These are phyloP conservation scores for Teunomyces pallodes DNA, from an alignment of 805 yeast species.

Conservation along the genomic window DNA sequence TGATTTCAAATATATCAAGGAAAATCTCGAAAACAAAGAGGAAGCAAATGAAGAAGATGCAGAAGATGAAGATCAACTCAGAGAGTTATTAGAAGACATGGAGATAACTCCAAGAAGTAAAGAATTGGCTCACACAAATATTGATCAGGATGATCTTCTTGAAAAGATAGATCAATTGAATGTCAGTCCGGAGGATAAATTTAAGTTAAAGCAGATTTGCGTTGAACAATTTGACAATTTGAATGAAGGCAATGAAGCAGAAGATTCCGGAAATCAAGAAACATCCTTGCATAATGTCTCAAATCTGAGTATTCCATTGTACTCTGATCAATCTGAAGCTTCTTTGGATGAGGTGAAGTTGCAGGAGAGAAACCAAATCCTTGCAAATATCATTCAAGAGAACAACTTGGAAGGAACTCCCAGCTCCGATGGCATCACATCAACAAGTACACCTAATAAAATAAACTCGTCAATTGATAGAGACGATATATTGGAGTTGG, in stretches of 20 bases:
- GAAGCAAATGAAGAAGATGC: neutral
- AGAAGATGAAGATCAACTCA: slow-evolving; percentile 18
- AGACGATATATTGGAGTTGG: slow-evolving; percentile 51
- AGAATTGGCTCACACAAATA: neutral
- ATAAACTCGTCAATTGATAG: slow-evolving; percentile 31
- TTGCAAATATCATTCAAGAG: slow-evolving; percentile 15
- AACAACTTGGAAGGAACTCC: slow-evolving; percentile 7
- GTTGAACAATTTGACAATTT: slow-evolving; percentile 16
- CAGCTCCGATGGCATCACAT: slow-evolving; percentile 1
- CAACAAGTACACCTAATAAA: slow-evolving; percentile 10
- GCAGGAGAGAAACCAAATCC: slow-evolving; percentile 8
- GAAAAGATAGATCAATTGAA: slow-evolving; percentile 25
- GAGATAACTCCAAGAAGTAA: slow-evolving; percentile 19
- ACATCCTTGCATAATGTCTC: neutral
- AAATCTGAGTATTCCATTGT: neutral
- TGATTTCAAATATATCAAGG: neutral
- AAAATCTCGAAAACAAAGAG: neutral
- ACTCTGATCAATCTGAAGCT: slow-evolving; percentile 7
- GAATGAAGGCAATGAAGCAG: slow-evolving; percentile 7
- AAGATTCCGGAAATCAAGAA: slow-evolving; percentile 9
- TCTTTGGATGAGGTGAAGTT: slow-evolving; percentile 8
- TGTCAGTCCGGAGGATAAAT: slow-evolving; percentile 28
- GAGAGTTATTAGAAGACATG: slow-evolving; percentile 36
- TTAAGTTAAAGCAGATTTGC: slow-evolving; percentile 22
- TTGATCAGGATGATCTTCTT: slow-evolving; percentile 19